Base-by-base conservation (phyloP, 208 protist species). In the Leishmania tropica region DNA sequence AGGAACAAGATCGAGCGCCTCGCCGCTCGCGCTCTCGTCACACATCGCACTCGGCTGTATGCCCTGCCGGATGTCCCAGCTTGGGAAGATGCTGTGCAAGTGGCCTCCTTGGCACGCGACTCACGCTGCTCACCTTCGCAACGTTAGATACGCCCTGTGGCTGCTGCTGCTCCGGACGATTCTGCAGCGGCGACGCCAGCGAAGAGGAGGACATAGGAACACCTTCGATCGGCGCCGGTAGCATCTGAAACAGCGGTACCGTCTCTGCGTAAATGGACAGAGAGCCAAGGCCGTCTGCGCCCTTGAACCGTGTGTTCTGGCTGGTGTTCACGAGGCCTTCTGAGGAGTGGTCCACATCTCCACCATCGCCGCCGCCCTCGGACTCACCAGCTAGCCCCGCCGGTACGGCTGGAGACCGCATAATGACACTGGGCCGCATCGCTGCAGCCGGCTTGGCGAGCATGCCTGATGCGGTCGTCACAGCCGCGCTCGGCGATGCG, bases 321-420 rank as follows among this genome's bases (percentile, higher is more conserved):
- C 48, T 31, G 13, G 72, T 60, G 47, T 76, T 76, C 72, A 76
- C 72, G 21, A 76, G 21, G 35, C 8, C 72, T 35, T 24, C 72
- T 35, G 31, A 58, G n/a, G 48, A 28, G 31, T 76, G 72, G 19
- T 24, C 51, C n/a, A 54, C 72, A 31, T 62, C 47, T 31, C 24
- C 51, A 24, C 42, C 71, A 75, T 37, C 71, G 7, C 7, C 28
- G 7, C 28, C 28, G 35, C 72, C 47, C 48, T n/a, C 51, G 8
- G 24, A 28, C 48, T 28, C 47, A 47, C 72, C 72, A 51, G 24
- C 72, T 8, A 31, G 17, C 15, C 24, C 24, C 7, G 13, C 40
- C 40, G 45, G 11, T 19, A 28, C 68, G 45, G 19, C 45, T 6
- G 42, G n/a, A 21, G 68, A 54, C 45, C 68, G 19, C 68, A 48